Percentiles rank a stretch among this genome's conserved stretches.
Evolutionary conservation across 2,329 filamentous ascomycete genomes (phyloP).

Genomic region (Teratosphaeria gauchensis): DNA sequence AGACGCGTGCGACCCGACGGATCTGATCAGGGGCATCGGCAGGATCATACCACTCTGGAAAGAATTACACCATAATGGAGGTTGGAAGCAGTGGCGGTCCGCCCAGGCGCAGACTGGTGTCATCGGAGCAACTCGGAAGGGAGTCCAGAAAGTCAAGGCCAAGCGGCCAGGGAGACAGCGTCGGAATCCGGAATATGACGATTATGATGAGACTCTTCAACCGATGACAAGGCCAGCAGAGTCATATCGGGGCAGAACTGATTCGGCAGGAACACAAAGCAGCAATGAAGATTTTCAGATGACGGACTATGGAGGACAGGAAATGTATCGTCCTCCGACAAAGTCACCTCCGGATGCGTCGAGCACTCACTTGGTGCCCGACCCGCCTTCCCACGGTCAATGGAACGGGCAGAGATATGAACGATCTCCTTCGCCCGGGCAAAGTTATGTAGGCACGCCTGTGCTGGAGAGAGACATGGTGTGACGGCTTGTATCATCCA

Average conservation of each 20-base stretch:
- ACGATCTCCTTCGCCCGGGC: not conserved
- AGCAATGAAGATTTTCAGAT: not conserved
- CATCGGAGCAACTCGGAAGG: not conserved
- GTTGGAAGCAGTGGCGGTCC: conserved; percentile 4
- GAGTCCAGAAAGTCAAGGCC: not conserved
- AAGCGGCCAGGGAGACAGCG: not conserved
- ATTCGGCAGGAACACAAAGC: not conserved
- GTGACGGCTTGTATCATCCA: not conserved
- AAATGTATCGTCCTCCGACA: not conserved
- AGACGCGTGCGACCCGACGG: conserved; percentile 6
- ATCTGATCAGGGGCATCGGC: conserved; percentile 8
- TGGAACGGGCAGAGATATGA: not conserved
- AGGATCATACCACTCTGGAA: conserved; percentile 2
- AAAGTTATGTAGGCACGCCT: not conserved
- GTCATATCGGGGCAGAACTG: not conserved
- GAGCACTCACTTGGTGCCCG: not conserved
- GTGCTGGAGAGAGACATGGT: not conserved
- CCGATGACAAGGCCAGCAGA: not conserved
- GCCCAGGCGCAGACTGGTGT: not conserved
- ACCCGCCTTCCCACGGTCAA: not conserved
- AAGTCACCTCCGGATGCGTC: not conserved
- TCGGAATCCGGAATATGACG: not conserved
- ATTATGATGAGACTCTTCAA: not conserved
- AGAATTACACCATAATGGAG: conserved; percentile 4
- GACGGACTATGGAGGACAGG: not conserved